Conservation (phyloP, 73 alveolate species). For the Paramecium octaurelia region DNA sequence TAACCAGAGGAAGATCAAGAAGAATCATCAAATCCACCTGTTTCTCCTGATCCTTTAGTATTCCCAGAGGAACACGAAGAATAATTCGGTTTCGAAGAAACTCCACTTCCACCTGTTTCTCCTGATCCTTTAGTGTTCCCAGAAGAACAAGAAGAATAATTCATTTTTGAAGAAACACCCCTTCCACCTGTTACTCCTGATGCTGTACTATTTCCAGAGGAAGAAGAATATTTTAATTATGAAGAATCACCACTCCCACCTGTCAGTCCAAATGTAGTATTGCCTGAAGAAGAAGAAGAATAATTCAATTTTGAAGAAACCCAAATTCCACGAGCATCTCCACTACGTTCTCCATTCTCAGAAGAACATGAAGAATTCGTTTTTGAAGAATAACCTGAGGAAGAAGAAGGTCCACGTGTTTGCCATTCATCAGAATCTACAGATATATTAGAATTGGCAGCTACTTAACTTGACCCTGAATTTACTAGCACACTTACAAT, state of each 20-base stretch:
- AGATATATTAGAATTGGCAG: neutral
- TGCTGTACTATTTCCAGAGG: neutral
- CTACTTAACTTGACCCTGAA: neutral
- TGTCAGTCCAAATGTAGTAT: neutral
- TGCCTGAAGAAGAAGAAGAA: constrained; percentile 14
- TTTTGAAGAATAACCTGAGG: neutral
- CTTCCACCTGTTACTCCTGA: neutral
- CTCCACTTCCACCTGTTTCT: neutral
- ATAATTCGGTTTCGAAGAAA: neutral
- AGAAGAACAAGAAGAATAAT: neutral
- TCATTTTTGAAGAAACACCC: neutral
- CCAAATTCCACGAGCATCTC: neutral
- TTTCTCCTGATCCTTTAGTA: neutral
- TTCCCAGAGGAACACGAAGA: neutral
- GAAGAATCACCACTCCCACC: neutral
- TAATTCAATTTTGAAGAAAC: neutral
- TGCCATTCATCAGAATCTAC: neutral
- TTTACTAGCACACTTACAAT: neutral
- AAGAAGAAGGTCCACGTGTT: neutral
- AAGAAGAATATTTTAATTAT: neutral
- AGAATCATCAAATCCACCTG: neutral
- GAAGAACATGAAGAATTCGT: neutral
- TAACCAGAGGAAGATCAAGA: neutral
- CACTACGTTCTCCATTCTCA: neutral
- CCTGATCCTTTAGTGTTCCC: neutral